Percentiles rank a stretch among this genome's conserved stretches.
Conservation (phyloP, 768 basidiomycete species). For the Favolaschia claudopus region DNA sequence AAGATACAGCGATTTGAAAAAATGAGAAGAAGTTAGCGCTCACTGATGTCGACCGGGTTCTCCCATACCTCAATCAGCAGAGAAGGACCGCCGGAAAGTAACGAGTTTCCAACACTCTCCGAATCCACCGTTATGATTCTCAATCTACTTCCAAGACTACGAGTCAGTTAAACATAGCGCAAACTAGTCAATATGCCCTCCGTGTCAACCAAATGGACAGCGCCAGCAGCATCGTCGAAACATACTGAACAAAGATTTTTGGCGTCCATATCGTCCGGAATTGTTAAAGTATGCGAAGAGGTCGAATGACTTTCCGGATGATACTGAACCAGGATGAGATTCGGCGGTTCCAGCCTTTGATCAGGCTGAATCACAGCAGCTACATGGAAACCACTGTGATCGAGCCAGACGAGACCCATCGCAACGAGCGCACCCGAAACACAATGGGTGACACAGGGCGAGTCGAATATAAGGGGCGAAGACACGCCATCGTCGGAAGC, state of each 20-base stretch:
- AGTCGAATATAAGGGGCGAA: constrained; percentile 15
- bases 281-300: constrained; percentile 6
- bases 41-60: no score
- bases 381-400: constrained; percentile 21
- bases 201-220: constrained; percentile 7
- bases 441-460: background rate
- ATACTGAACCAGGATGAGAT: constrained; percentile 17
- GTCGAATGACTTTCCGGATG: constrained; percentile 6
- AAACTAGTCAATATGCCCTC: constrained; percentile 3
- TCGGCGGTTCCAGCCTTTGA: background rate
- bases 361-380: background rate
- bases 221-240: constrained; percentile 19
- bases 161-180: constrained; percentile 8
- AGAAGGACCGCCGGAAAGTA: no score
- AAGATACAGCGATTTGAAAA: no score
- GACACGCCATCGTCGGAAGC: constrained; percentile 6
- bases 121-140: no score
- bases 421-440: background rate
- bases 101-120: no score
- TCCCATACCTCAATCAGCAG: no score
- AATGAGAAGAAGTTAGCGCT: no score
- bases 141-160: no score
- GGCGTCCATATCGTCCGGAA: background rate
- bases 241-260: background rate
- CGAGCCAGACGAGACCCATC: constrained; percentile 10